Evolutionary conservation across 371 early-diverging fungal genomes (phyloP), one percentile per base, ranked within the genome.

Genomic region (Cokeromyces recurvatus): DNA sequence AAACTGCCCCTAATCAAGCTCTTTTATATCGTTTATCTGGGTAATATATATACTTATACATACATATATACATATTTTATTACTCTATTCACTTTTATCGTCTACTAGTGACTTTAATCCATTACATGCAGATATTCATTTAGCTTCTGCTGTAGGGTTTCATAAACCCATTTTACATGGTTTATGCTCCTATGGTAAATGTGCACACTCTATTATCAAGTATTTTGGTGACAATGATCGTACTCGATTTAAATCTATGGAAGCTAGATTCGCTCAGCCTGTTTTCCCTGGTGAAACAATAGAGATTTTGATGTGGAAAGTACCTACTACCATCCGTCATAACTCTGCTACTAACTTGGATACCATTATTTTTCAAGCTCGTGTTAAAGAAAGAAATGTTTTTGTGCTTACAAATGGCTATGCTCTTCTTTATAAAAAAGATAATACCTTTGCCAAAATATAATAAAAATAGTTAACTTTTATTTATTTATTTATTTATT

Each of bases 251-350:
- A 77, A 78, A 42, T 66, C 70, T 14, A 78, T 86, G 54, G 55
- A 67, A 2, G 85, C 78, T n/a, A 59, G 85, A 15, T 87, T 86
- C 56, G 79, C 84, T 7, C 64, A 72, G 11, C 87, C 85, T 7
- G 87, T 87, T 2, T 78, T 78, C 50, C 85, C 86, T 16, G 87
- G 86, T 11, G 70, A 81, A 51, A 77, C 77, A 2, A 66, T 86
- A 2, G 68, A 66, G 31, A 70, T 79, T 12, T 60, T 60, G 55
- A 84, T 86, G 81, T 86, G 85, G 86, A 76, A 76, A 51, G 77
- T 78, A n/a, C 46, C 51, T 15, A 60, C 46, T 11, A n/a, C n/a
- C n/a, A n/a, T n/a, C n/a, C n/a, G n/a, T n/a, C n/a, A n/a, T n/a
- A n/a, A n/a, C n/a, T 55, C 50, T 3, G 57, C 58, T 43, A 47